phyloP scores from a whole-genome alignment of 148 eudicot species.

The Pouteria glomerata region DNA sequence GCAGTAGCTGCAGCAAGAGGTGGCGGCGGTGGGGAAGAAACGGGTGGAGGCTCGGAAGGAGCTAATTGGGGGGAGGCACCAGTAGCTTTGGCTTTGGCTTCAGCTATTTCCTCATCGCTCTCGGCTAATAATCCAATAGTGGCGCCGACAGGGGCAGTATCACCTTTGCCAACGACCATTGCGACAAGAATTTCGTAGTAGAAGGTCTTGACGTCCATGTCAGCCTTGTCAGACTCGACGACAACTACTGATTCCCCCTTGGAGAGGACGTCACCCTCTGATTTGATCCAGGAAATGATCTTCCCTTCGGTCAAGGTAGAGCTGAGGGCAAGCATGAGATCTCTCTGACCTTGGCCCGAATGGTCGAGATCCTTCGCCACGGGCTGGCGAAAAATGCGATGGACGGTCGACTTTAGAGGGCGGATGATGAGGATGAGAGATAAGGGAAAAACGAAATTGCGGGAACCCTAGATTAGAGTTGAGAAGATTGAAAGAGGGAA shows the following conservation, averaged over 20 bases:
- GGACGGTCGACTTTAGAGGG: constrained; percentile 23
- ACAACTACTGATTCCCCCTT: constrained; percentile 90
- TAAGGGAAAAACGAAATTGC: constrained; percentile 35
- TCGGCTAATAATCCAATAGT: constrained; percentile 83
- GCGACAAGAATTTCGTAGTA: constrained; percentile 81
- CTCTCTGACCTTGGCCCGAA: constrained; percentile 72
- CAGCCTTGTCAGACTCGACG: constrained; percentile 90
- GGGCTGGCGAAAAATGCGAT: constrained; percentile 9
- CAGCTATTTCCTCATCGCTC: constrained; percentile 59
- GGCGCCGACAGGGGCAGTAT: constrained; percentile 77
- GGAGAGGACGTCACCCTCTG: constrained; percentile 68
- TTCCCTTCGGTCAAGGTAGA: constrained; percentile 97
- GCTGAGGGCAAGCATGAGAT: constrained; percentile 94
- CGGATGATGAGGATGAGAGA: constrained; percentile 31
- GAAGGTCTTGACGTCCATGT: constrained; percentile 94
- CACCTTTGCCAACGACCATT: constrained; percentile 79
- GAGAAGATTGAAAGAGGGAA: too few species aligned
- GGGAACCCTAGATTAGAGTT: constrained; percentile 26
- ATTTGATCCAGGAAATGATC: constrained; percentile 82
- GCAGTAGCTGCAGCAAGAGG: constrained; percentile 11
- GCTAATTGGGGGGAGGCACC: constrained; percentile 12
- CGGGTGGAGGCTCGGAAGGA: too few species aligned
- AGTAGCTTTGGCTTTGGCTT: constrained; percentile 67
- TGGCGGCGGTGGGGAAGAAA: constrained; percentile 18
- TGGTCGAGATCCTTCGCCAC: constrained; percentile 9